These are phyloP conservation scores for Suhomyces terraborum DNA, from an alignment of 1,139 yeast species.

Conservation along the genomic window DNA sequence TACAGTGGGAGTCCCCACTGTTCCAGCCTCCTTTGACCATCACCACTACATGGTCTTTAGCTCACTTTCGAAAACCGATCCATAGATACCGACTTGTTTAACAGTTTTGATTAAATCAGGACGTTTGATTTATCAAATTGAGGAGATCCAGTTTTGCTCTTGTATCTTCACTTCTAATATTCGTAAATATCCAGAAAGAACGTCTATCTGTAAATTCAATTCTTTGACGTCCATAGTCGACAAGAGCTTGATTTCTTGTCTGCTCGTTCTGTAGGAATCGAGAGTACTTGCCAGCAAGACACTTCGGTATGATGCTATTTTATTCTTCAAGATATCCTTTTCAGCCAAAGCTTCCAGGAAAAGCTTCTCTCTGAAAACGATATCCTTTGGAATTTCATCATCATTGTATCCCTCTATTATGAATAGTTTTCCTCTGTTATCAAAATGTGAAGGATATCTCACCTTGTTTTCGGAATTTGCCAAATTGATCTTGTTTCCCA, in stretches of 20 bases:
- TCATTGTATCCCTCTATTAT: neutral
- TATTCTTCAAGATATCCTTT: neutral
- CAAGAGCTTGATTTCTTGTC: neutral
- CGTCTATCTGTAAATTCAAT: neutral
- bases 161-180: conserved; percentile 1
- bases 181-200: neutral
- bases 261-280: neutral
- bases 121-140: neutral
- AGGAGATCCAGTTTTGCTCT: neutral
- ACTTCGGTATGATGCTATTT: neutral
- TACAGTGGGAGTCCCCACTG: too few species aligned
- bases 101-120: neutral
- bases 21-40: neutral
- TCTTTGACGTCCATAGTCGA: neutral
- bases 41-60: neutral
- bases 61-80: neutral
- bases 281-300: neutral
- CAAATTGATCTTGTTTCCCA: neutral
- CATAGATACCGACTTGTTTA: neutral
- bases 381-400: neutral
- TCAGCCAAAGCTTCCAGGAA: conserved; percentile 1
- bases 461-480: neutral
- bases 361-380: neutral
- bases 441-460: conserved; percentile 2
- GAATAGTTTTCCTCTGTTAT: neutral